phyloP scores from a whole-genome alignment of 2,329 filamentous ascomycete species.

The Thyridium curvatum region DNA sequence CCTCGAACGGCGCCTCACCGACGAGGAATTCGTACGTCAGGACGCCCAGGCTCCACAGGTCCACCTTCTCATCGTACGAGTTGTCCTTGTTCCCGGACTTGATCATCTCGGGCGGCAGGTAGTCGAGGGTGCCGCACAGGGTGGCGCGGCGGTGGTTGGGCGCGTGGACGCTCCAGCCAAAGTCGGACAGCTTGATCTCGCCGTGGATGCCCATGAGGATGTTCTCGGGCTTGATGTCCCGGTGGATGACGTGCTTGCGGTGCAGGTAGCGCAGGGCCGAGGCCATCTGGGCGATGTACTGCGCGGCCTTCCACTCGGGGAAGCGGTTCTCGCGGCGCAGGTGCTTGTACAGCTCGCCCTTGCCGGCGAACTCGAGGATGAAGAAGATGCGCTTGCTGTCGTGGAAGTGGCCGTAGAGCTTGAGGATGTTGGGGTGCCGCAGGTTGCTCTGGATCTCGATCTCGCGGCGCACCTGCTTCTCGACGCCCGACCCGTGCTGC shows the following conservation, averaged over 20 bases:
- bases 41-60: slow-evolving; percentile 92
- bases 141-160: slow-evolving; percentile 91
- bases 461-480: slow-evolving; percentile 82
- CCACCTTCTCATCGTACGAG: slow-evolving; percentile 91
- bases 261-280: slow-evolving; percentile 84
- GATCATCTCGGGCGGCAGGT: slow-evolving; percentile 97
- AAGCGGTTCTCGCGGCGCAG: slow-evolving; percentile 72
- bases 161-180: slow-evolving; percentile 96
- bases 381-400: slow-evolving; percentile 83
- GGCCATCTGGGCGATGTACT: slow-evolving; percentile 89
- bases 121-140: slow-evolving; percentile 96
- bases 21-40: slow-evolving; percentile 95
- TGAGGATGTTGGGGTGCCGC: slow-evolving; percentile 77
- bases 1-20: slow-evolving; percentile 94
- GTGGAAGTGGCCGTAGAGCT: slow-evolving; percentile 83
- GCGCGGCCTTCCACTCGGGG: slow-evolving; percentile 78
- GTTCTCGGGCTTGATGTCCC: slow-evolving; percentile 97
- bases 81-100: slow-evolving; percentile 74
- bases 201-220: slow-evolving; percentile 94
- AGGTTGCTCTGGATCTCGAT: slow-evolving; percentile 88
- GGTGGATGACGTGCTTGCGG: slow-evolving; percentile 95
- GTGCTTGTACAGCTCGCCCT: slow-evolving; percentile 85
- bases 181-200: slow-evolving; percentile 98
- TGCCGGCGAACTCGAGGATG: slow-evolving; percentile 80
- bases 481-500: slow-evolving; percentile 67